These are phyloP conservation scores for Pseudogymnoascus verrucosus DNA, from an alignment of 2,329 filamentous ascomycete species.

Conservation along the genomic window DNA sequence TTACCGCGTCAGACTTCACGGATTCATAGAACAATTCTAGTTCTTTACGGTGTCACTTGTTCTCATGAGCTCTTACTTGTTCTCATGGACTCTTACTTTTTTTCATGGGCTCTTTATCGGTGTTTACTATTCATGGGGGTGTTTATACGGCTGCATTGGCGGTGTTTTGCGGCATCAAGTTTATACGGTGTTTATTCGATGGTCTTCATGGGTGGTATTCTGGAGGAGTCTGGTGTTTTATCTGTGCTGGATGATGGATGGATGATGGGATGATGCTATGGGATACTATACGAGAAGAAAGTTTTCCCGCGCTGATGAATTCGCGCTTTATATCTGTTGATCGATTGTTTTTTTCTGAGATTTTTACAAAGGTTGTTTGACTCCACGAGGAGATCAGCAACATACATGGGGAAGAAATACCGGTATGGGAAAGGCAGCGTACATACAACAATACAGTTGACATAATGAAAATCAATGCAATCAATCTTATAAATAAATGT, in stretches of 20 bases:
- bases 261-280: neutral
- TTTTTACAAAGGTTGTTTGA: neutral
- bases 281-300: neutral
- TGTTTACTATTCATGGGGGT: neutral
- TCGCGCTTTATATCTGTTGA: neutral
- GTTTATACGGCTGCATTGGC: neutral
- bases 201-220: neutral
- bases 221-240: conserved; percentile 1
- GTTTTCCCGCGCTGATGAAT: neutral
- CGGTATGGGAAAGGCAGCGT: neutral
- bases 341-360: neutral
- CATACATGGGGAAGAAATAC: neutral
- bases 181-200: conserved; percentile 1
- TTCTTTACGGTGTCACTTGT: neutral
- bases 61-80: no score
- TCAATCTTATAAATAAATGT: neutral
- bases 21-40: conserved; percentile 25
- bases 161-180: neutral
- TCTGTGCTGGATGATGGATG: conserved; percentile 1
- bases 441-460: neutral
- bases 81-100: neutral
- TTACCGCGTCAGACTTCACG: conserved; percentile 55
- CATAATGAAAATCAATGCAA: neutral
- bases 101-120: neutral
- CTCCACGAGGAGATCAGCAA: neutral